Base-by-base conservation (phyloP, 768 basidiomycete species). In the Flagelloscypha sp. region DNA sequence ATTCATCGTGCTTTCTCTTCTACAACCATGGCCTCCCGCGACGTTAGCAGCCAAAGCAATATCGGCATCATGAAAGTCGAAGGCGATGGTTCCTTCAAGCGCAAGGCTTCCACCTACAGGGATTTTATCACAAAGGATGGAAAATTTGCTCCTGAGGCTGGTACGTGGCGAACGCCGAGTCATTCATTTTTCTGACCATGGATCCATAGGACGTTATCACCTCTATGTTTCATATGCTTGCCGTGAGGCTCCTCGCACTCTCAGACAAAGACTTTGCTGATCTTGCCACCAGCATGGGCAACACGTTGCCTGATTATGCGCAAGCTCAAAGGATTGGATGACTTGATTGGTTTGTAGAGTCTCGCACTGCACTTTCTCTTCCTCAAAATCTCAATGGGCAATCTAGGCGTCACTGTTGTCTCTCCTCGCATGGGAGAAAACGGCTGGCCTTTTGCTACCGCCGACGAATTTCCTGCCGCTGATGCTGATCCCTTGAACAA, bases 291-390 rank as follows among this genome's bases (percentile, higher is more conserved):
- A 86, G 84, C 94, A 7, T 98, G 93, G 94, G 94, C 94, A 0
- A 88, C 89, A 17, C 72, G 94, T 45, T 75, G 92, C 4, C 65
- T 95, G 43, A 95, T 98, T 47, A 67, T 83, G 3, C 72, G 93
- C 45, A 79, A 89, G 58, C 70, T 98, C 48, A 99, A 99, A 56
- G 92, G 93, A 2, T 68, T 99, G 16, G 84, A 98, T 44, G 69
- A 81, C 17, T 62, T 86, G 42, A 75, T 99, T 40, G 65, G 90
- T 87, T 44, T 52, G 83, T 63, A 13, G 27, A 25, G 12, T 35
- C 36, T 20, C 6, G 10, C 22, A 17, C 21, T 17, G 13, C 17
- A 20, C 21, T 7, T 11, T 9, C n/a, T 10, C 19, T 7, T 21
- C 36, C 25, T 36, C 19, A 20, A 18, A n/a, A 17, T 31, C 20